Percentiles rank a stretch among this genome's conserved stretches.
These are phyloP conservation scores for Boeremia exigua DNA, from an alignment of 2,329 filamentous ascomycete species.

Conservation along the genomic window DNA sequence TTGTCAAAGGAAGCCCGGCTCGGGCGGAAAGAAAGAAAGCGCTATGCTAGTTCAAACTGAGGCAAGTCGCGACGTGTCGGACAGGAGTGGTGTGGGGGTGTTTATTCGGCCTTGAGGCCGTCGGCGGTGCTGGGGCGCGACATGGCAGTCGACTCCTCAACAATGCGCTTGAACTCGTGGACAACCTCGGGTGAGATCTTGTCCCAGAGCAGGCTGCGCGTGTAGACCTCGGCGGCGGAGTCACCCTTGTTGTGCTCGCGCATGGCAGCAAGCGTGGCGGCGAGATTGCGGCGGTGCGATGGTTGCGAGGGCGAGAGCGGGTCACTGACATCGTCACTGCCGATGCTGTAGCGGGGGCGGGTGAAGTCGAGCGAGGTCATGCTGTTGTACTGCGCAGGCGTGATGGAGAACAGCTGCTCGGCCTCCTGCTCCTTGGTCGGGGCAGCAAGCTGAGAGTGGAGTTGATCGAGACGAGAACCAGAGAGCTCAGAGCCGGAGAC, in stretches of 20 bases:
- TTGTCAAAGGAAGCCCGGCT: slow-evolving; percentile 33
- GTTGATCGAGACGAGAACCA: slow-evolving; percentile 45
- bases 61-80: slow-evolving; percentile 29
- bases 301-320: slow-evolving; percentile 48
- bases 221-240: slow-evolving; percentile 86
- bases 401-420: slow-evolving; percentile 86
- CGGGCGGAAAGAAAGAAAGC: slow-evolving; percentile 39
- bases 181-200: slow-evolving; percentile 92
- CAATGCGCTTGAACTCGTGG: slow-evolving; percentile 88
- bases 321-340: slow-evolving; percentile 54
- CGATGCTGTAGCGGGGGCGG: slow-evolving; percentile 55
- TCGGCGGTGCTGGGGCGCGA: slow-evolving; percentile 44
- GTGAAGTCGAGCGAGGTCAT: slow-evolving; percentile 78
- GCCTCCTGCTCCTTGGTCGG: slow-evolving; percentile 85
- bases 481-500: slow-evolving; percentile 47
- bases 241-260: slow-evolving; percentile 71
- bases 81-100: slow-evolving; percentile 26
- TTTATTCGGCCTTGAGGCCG: slow-evolving; percentile 42
- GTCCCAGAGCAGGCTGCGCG: slow-evolving; percentile 90
- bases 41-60: slow-evolving; percentile 42
- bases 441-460: slow-evolving; percentile 54
- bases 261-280: slow-evolving; percentile 81
- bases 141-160: slow-evolving; percentile 69
- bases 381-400: slow-evolving; percentile 85
- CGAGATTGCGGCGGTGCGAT: slow-evolving; percentile 74